phyloP scores from a whole-genome alignment of 2,329 filamentous ascomycete genomes.

The Nectriaceae sp. region DNA sequence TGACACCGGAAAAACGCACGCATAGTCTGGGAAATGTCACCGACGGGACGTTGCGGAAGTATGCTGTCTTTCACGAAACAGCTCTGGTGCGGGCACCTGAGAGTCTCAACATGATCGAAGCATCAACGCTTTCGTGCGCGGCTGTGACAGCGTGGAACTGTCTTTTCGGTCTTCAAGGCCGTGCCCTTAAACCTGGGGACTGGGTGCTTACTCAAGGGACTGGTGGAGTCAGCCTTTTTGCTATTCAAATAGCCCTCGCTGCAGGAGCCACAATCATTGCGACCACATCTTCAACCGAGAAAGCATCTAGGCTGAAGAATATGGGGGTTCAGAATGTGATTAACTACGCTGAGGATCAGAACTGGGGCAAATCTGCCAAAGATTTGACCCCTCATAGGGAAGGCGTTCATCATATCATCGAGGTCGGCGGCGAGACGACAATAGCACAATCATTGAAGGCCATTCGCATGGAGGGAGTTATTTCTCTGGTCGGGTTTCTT shows the following conservation, averaged over 20 bases:
- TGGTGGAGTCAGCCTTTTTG: slow-evolving; percentile 53
- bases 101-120: slow-evolving; percentile 50
- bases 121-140: slow-evolving; percentile 55
- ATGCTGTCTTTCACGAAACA: slow-evolving; percentile 62
- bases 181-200: slow-evolving; percentile 37
- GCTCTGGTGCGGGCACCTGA: slow-evolving; percentile 62
- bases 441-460: slow-evolving; percentile 42
- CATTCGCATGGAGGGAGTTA: slow-evolving; percentile 39
- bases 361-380: slow-evolving; percentile 57
- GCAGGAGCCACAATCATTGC: slow-evolving; percentile 58
- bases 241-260: slow-evolving; percentile 37
- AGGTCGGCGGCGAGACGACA: slow-evolving; percentile 57
- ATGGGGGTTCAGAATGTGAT: slow-evolving; percentile 58
- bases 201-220: slow-evolving; percentile 35
- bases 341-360: slow-evolving; percentile 54
- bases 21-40: slow-evolving; percentile 65
- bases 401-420: slow-evolving; percentile 56
- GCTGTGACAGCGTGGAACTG: slow-evolving; percentile 30
- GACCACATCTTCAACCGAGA: slow-evolving; percentile 53
- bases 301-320: slow-evolving; percentile 50
- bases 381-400: slow-evolving; percentile 44
- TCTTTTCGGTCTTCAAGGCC: slow-evolving; percentile 12
- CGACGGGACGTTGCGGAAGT: slow-evolving; percentile 66
- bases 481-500: slow-evolving; percentile 25
- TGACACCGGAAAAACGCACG: slow-evolving; percentile 28